A percentile compares a stretch with the other conserved stretches of the same genome.
These are phyloP conservation scores for Debaryomyces udenii DNA, from an alignment of 1,139 yeast genomes.

Conservation along the genomic window DNA sequence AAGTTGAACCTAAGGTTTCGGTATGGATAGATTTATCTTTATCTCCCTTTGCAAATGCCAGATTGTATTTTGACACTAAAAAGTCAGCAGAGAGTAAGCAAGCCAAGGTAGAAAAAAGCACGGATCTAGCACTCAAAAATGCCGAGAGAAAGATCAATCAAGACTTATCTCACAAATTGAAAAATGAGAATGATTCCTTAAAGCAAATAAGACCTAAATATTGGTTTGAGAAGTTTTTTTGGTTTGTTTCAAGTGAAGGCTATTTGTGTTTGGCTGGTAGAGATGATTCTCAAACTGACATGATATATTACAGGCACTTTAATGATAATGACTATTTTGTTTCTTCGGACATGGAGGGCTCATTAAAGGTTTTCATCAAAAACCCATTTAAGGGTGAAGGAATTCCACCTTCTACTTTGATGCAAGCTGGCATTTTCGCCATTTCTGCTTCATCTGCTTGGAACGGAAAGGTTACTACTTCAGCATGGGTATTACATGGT, in stretches of 20 bases:
- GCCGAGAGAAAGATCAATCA: constrained; percentile 79
- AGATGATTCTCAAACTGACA: constrained; percentile 81
- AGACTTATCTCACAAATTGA: constrained; percentile 69
- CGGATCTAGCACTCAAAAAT: constrained; percentile 77
- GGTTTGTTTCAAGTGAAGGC: constrained; percentile 92
- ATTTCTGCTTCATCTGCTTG: constrained; percentile 87
- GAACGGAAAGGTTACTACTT: constrained; percentile 78
- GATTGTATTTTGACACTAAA: constrained; percentile 79
- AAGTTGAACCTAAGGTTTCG: constrained; percentile 33
- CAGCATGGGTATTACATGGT: constrained; percentile 84
- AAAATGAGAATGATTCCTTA: constrained; percentile 63
- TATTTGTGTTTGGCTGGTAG: constrained; percentile 86
- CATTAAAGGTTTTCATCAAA: constrained; percentile 76
- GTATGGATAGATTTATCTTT: constrained; percentile 69
- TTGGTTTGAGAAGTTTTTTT: constrained; percentile 92
- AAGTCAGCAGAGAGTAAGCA: constrained; percentile 79
- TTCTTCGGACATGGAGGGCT: constrained; percentile 73
- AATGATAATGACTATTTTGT: constrained; percentile 73
- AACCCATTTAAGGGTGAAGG: constrained; percentile 65
- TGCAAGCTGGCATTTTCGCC: constrained; percentile 88
- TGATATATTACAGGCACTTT: constrained; percentile 78
- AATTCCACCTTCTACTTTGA: constrained; percentile 80
- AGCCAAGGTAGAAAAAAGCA: constrained; percentile 76
- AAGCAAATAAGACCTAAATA: constrained; percentile 70
- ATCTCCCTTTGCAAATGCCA: constrained; percentile 89